These are phyloP conservation scores for Ceratocystiopsis minuta DNA, from an alignment of 2,329 filamentous ascomycete genomes.

Conservation along the genomic window DNA sequence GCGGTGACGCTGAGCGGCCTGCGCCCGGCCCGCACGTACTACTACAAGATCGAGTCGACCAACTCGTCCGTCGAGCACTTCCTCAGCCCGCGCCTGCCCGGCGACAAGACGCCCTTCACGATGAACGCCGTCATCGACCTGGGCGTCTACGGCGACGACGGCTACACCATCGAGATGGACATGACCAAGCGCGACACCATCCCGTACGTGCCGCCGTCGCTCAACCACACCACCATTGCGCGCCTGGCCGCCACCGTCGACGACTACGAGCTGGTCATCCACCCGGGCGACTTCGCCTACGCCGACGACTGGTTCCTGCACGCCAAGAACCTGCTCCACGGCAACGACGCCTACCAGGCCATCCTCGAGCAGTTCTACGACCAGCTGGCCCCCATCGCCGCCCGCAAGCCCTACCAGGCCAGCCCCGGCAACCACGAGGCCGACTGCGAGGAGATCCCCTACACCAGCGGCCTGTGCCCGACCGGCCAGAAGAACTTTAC, in stretches of 20 bases:
- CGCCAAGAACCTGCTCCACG: conserved; percentile 41
- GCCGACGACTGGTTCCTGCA: conserved; percentile 38
- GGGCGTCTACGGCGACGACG: conserved; percentile 34
- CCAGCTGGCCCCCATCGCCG: conserved; percentile 34
- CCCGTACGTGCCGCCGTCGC: conserved; percentile 28
- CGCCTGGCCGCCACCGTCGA: conserved; percentile 31
- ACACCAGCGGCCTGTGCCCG: conserved; percentile 22
- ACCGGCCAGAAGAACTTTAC: conserved; percentile 42
- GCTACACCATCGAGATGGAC: conserved; percentile 28
- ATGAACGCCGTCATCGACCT: conserved; percentile 35
- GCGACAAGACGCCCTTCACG: conserved; percentile 35
- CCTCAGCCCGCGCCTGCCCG: conserved; percentile 31
- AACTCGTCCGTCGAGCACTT: conserved; percentile 37
- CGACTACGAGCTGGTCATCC: conserved; percentile 36
- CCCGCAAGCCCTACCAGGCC: conserved; percentile 37
- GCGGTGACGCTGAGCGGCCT: conserved; percentile 27
- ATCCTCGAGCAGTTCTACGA: conserved; percentile 77
- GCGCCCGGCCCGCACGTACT: conserved; percentile 35
- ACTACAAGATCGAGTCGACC: conserved; percentile 38
- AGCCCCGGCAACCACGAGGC: conserved; percentile 43
- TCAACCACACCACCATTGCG: conserved; percentile 41
- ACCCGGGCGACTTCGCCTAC: conserved; percentile 38
- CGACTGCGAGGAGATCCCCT: conserved; percentile 26
- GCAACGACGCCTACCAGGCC: conserved; percentile 91
- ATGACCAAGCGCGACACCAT: conserved; percentile 28